Evolutionary conservation across 768 basidiomycete genomes (phyloP).

Genomic region (Cystobasidium ongulense): DNA sequence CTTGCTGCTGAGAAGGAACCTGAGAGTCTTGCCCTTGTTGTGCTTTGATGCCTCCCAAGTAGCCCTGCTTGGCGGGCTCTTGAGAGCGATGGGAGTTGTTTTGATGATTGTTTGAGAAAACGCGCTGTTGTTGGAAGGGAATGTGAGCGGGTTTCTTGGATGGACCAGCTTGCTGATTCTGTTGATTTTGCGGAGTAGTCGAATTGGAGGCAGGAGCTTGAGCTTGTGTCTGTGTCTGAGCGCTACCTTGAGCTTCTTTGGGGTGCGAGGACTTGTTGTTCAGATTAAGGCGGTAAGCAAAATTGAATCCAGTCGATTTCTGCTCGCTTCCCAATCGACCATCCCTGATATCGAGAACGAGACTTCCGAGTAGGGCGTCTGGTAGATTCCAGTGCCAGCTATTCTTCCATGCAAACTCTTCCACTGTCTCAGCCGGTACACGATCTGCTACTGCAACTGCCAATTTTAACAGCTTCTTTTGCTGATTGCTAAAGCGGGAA

Average conservation of each 20-base stretch:
- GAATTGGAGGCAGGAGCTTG: slow-evolving; percentile 40
- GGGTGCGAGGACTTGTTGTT: slow-evolving; percentile 50
- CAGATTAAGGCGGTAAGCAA: slow-evolving; percentile 74
- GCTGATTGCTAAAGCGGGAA: slow-evolving; percentile 57
- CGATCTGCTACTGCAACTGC: slow-evolving; percentile 74
- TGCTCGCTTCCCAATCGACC: slow-evolving; percentile 85
- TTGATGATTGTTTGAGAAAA: neutral
- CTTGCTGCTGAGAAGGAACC: neutral
- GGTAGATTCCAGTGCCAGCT: slow-evolving; percentile 99
- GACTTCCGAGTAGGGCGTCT: slow-evolving; percentile 83
- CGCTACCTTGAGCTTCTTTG: slow-evolving; percentile 40
- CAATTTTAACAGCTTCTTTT: slow-evolving; percentile 79
- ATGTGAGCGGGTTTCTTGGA: neutral
- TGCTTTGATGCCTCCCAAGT: neutral
- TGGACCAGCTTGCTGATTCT: neutral
- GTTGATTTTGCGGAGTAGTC: neutral
- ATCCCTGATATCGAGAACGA: slow-evolving; percentile 81
- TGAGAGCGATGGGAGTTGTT: neutral
- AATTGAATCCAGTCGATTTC: slow-evolving; percentile 79
- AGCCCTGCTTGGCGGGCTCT: neutral
- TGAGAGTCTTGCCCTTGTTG: neutral
- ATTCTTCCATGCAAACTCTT: slow-evolving; percentile 96
- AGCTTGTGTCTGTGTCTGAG: neutral
- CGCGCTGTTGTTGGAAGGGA: neutral
- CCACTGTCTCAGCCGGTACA: slow-evolving; percentile 60